Evolutionary conservation across 768 basidiomycete species (phyloP).

Genomic region (Pleurotus djamor): DNA sequence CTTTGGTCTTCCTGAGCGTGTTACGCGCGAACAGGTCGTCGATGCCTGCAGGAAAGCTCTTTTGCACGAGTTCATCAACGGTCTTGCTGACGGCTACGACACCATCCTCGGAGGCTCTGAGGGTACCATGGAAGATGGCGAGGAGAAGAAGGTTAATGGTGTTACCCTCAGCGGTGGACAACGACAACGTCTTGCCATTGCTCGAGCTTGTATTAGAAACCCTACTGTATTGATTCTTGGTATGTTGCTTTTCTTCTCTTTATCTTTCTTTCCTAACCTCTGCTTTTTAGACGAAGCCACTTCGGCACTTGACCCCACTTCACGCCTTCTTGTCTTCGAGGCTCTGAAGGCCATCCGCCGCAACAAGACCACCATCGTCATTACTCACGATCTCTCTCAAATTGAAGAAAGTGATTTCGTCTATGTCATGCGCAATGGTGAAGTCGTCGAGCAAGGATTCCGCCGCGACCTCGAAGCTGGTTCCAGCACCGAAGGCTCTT

Average conservation of each 20-base stretch:
- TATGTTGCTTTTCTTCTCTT: slow-evolving; percentile 35
- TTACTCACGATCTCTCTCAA: slow-evolving; percentile 93
- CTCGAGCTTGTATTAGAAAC: slow-evolving; percentile 80
- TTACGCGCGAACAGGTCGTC: slow-evolving; percentile 67
- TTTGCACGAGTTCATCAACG: slow-evolving; percentile 83
- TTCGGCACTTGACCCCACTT: slow-evolving; percentile 82
- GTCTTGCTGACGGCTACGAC: slow-evolving; percentile 87
- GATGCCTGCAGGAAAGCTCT: slow-evolving; percentile 83
- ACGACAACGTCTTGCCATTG: slow-evolving; percentile 86
- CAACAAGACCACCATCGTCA: slow-evolving; percentile 87
- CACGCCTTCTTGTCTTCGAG: slow-evolving; percentile 81
- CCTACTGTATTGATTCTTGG: slow-evolving; percentile 90
- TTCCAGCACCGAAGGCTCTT: slow-evolving; percentile 3
- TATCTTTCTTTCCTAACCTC: slow-evolving; percentile 44
- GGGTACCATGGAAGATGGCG: background rate
- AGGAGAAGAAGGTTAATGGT: slow-evolving; percentile 40
- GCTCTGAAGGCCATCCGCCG: slow-evolving; percentile 65
- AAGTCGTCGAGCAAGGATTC: slow-evolving; percentile 85
- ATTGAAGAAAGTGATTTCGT: slow-evolving; percentile 79
- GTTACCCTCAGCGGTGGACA: slow-evolving; percentile 88
- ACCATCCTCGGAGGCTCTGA: slow-evolving; percentile 50
- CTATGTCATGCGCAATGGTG: slow-evolving; percentile 84
- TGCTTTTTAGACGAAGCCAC: slow-evolving; percentile 69
- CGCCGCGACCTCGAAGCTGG: slow-evolving; percentile 69
- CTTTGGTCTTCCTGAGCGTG: slow-evolving; percentile 33